Conservation (phyloP, 371 early-diverging fungal species). For the Mortierella sp. region DNA sequence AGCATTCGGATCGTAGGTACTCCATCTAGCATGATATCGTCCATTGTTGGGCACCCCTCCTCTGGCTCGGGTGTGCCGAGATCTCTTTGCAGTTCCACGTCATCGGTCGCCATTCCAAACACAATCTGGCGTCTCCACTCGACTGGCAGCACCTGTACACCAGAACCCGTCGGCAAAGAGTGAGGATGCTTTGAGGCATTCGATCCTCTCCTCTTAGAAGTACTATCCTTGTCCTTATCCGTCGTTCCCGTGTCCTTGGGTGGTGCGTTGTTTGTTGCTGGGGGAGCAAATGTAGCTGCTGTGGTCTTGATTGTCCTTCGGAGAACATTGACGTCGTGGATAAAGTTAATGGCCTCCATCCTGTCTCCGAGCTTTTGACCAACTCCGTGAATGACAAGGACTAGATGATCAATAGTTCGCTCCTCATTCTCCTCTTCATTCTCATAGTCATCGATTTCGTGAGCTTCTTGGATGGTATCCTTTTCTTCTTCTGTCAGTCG, state of each 20-base stretch:
- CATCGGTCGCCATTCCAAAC: conserved; percentile 73
- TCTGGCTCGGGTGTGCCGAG: conserved; percentile 64
- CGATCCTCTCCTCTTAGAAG: conserved; percentile 34
- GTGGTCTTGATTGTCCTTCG: conserved; percentile 73
- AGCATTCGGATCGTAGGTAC: conserved; percentile 84
- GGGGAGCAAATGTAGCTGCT: conserved; percentile 51
- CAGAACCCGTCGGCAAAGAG: conserved; percentile 44
- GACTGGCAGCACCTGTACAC: conserved; percentile 84
- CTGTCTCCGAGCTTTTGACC: conserved; percentile 85
- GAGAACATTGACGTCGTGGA: conserved; percentile 79
- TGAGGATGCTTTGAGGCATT: conserved; percentile 25
- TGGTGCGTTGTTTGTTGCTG: conserved; percentile 23
- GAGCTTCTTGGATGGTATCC: conserved; percentile 51
- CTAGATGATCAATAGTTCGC: conserved; percentile 76
- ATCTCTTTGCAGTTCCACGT: conserved; percentile 62
- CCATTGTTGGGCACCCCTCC: conserved; percentile 73
- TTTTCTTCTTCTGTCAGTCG: conserved; percentile 42
- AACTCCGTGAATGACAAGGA: conserved; percentile 86
- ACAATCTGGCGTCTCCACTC: conserved; percentile 84
- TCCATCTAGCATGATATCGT: conserved; percentile 82
- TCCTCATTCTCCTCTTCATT: conserved; percentile 71
- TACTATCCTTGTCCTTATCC: conserved; percentile 22
- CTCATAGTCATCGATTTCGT: conserved; percentile 67
- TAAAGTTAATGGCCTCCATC: conserved; percentile 77
- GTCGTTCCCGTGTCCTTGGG: conserved; percentile 17